Conservation (phyloP, 2,329 filamentous ascomycete species). For the Phaeoacremonium minimum region DNA sequence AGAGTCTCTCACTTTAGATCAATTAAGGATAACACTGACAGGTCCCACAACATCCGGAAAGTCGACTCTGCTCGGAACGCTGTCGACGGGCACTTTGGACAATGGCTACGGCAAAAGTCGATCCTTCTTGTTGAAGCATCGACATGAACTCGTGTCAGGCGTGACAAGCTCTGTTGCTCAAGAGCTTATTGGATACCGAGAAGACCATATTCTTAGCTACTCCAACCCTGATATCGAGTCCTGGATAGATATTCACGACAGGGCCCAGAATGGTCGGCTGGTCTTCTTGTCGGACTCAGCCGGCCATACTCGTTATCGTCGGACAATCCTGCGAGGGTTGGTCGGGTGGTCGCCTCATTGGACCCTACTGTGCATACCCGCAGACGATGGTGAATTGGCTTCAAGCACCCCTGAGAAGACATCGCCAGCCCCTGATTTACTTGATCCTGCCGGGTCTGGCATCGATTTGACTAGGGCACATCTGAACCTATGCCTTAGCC, state of each 20-base stretch:
- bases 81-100: slow-evolving; percentile 84
- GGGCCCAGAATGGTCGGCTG: slow-evolving; percentile 67
- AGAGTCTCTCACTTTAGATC: slow-evolving; percentile 57
- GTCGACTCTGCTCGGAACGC: slow-evolving; percentile 80
- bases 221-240: slow-evolving; percentile 81
- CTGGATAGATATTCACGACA: slow-evolving; percentile 90
- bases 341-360: slow-evolving; percentile 96
- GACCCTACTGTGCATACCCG: slow-evolving; percentile 82
- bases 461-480: slow-evolving; percentile 75
- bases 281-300: slow-evolving; percentile 91
- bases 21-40: slow-evolving; percentile 81
- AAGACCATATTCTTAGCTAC: slow-evolving; percentile 69
- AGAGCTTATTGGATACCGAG: slow-evolving; percentile 82
- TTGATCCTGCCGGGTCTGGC: slow-evolving; percentile 47
- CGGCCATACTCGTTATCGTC: slow-evolving; percentile 81
- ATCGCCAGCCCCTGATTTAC: slow-evolving; percentile 43
- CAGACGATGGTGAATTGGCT: slow-evolving; percentile 60
- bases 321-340: slow-evolving; percentile 85
- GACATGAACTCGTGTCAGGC: slow-evolving; percentile 87
- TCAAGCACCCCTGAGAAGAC: slow-evolving; percentile 34
- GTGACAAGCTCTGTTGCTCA: slow-evolving; percentile 93
- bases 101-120: slow-evolving; percentile 90
- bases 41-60: slow-evolving; percentile 91
- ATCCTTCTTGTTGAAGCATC: slow-evolving; percentile 82
- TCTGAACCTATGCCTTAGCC: slow-evolving; percentile 77